Base-by-base conservation (phyloP, 2,329 filamentous ascomycete genomes). In the Hirsutella minnesotensis region DNA sequence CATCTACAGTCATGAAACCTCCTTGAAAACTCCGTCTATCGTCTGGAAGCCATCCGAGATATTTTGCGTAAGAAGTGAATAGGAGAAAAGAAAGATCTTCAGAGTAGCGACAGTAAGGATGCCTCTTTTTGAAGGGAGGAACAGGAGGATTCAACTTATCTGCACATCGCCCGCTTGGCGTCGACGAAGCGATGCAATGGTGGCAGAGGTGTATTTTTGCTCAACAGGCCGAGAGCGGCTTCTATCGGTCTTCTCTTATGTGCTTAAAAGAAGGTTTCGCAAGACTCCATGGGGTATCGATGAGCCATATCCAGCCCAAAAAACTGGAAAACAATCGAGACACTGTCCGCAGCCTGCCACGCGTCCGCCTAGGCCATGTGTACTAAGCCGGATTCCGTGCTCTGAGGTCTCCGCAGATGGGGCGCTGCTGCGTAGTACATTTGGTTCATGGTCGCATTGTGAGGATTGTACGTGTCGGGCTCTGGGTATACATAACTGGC, bases 401-500 rank as follows among this genome's bases (percentile, higher is more conserved):
- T 87, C 51, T 83, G 81, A 4, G 83, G 81, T 46, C 84, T 74
- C 44, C 84, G 78, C 51, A 86, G 79, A 45, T 78, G 59, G 9
- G 59, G 73, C 5, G 77, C 73, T 47, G 77, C 78, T 30, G 73
- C 71, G 51, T 88, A 89, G 60, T 88, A 90, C 67, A 87, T 77
- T 53, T 83, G 78, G 29, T 73, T 73, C 57, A 79, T 72, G 35
- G 73, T 72, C 4, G 64, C 70, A 33, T 73, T 72, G 40, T 76
- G 72, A 27, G 24, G 24, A 30, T 73, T 73, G 47, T 81, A 82
- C 21, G 78, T 77, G 52, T 94, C 87, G 0, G 86, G 84, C 52
- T 95, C 94, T 8, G 83, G 79, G 57, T 94, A 95, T 47, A 85
- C 79, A 49, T 87, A 89, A 48, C 70, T 71, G 40, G 75, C 78